A percentile compares a stretch with the other conserved stretches of the same genome.
phyloP scores from a whole-genome alignment of 1,284 basidiomycete genomes.

The Vanrija humicola region DNA sequence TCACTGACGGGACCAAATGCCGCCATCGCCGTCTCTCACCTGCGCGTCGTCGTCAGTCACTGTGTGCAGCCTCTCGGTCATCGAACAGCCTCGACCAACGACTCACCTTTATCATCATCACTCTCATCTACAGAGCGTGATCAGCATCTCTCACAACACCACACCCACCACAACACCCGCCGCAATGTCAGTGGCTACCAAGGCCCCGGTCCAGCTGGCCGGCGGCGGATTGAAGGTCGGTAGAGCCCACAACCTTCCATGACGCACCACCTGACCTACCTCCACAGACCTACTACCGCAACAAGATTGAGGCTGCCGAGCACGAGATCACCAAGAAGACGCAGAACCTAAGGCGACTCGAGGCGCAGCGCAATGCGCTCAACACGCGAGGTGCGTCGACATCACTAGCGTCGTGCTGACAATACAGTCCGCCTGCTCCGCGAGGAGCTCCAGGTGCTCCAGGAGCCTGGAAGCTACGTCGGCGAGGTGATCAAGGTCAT shows the following conservation, averaged over 20 bases:
- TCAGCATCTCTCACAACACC: not conserved
- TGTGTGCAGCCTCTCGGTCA: not conserved
- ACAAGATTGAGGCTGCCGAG: slow-evolving; percentile 91
- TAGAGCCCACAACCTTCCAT: not conserved
- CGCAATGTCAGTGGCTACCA: slow-evolving; percentile 6
- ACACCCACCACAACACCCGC: slow-evolving; percentile 1
- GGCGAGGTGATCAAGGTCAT: slow-evolving; percentile 98
- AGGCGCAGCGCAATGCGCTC: slow-evolving; percentile 93
- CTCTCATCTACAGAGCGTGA: not conserved
- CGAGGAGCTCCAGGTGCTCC: slow-evolving; percentile 90
- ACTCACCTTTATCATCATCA: slow-evolving; percentile 2
- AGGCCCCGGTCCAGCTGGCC: slow-evolving; percentile 14
- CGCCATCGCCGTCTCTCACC: slow-evolving; percentile 3
- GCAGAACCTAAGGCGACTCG: slow-evolving; percentile 89
- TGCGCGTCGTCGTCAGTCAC: not conserved
- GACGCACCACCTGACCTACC: not conserved
- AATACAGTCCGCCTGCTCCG: slow-evolving; percentile 68
- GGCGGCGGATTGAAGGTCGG: slow-evolving; percentile 16
- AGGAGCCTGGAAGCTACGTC: slow-evolving; percentile 96
- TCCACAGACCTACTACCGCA: slow-evolving; percentile 78
- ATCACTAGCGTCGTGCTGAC: slow-evolving; percentile 34
- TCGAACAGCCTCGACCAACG: not conserved
- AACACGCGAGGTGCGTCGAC: slow-evolving; percentile 74
- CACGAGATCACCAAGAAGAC: slow-evolving; percentile 93
- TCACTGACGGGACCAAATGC: no score